A percentile compares a stretch with the other conserved stretches of the same genome.
These are phyloP conservation scores for Peronospora destructor DNA, from an alignment of 352 stramenopile genomes.

Conservation along the genomic window DNA sequence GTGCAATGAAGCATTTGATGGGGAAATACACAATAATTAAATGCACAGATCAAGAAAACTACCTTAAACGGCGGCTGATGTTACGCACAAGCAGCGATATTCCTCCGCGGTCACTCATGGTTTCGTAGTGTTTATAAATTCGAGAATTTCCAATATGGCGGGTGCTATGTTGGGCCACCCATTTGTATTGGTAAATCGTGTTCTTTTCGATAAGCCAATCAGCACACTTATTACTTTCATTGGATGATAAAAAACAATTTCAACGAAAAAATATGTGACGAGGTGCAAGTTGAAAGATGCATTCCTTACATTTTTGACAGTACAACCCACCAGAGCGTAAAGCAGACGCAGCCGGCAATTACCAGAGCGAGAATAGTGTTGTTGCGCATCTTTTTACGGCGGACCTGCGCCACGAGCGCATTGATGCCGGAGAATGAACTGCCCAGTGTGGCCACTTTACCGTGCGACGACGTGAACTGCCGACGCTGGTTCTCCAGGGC, in stretches of 20 bases:
- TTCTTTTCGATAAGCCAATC: slow-evolving; percentile 11
- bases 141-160: slow-evolving; percentile 20
- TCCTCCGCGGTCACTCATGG: slow-evolving; percentile 50
- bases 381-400: slow-evolving; percentile 94
- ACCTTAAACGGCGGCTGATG: slow-evolving; percentile 85
- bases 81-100: slow-evolving; percentile 93
- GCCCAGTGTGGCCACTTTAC: slow-evolving; percentile 79
- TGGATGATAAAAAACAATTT: slow-evolving; percentile 18
- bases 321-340: slow-evolving; percentile 93
- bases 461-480: slow-evolving; percentile 77
- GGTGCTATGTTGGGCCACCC: slow-evolving; percentile 18
- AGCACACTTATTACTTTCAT: slow-evolving; percentile 2
- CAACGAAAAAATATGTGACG: slow-evolving; percentile 8
- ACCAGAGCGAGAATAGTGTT: slow-evolving; percentile 95
- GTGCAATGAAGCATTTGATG: slow-evolving; percentile 4
- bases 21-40: background rate
- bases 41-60: slow-evolving; percentile 2
- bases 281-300: background rate
- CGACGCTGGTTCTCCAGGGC: slow-evolving; percentile 87
- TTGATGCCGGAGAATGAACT: slow-evolving; percentile 93
- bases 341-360: slow-evolving; percentile 93
- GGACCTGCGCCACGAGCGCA: slow-evolving; percentile 93
- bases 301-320: slow-evolving; percentile 45
- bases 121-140: slow-evolving; percentile 21
- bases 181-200: slow-evolving; percentile 18